These are phyloP conservation scores for Actinidia arguta DNA, from an alignment of 179 eudicot genomes.

Conservation along the genomic window DNA sequence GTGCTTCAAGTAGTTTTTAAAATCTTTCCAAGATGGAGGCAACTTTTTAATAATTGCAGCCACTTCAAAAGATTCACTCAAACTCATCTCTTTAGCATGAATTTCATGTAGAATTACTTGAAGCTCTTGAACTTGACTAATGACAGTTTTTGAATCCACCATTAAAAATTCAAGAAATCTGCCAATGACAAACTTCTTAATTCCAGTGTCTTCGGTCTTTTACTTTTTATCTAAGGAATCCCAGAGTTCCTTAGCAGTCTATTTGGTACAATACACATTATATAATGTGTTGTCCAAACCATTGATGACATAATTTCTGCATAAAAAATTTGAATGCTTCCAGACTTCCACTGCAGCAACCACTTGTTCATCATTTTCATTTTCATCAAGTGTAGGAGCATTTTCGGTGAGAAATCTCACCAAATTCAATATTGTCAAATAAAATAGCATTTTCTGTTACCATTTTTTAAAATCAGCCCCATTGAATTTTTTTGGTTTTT, in stretches of 20 bases:
- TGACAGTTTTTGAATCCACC: not conserved
- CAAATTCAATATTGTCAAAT: not conserved
- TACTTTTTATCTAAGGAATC: not conserved
- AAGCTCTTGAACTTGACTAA: not conserved
- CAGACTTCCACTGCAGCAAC: not conserved
- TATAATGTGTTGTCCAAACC: not conserved
- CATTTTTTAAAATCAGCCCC: too few relatives aligned
- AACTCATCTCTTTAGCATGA: not conserved
- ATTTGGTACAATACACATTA: not conserved
- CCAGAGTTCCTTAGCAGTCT: too few relatives aligned
- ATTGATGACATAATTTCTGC: too few relatives aligned
- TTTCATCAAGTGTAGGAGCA: not conserved
- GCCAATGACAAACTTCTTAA: not conserved
- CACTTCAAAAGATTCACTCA: not conserved
- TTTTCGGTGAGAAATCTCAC: not conserved
- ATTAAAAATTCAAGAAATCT: not conserved
- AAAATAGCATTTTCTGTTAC: too few relatives aligned
- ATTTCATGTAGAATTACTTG: not conserved
- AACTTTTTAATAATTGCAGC: not conserved
- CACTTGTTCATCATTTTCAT: not conserved
- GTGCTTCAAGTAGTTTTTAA: not conserved
- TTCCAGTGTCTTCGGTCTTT: not conserved
- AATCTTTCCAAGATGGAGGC: not conserved
- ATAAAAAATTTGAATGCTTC: not conserved
- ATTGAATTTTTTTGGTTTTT: too few relatives aligned